Evolutionary conservation across 176 grass and related monocot species (phyloP).

Genomic region (Dactylis glomerata): DNA sequence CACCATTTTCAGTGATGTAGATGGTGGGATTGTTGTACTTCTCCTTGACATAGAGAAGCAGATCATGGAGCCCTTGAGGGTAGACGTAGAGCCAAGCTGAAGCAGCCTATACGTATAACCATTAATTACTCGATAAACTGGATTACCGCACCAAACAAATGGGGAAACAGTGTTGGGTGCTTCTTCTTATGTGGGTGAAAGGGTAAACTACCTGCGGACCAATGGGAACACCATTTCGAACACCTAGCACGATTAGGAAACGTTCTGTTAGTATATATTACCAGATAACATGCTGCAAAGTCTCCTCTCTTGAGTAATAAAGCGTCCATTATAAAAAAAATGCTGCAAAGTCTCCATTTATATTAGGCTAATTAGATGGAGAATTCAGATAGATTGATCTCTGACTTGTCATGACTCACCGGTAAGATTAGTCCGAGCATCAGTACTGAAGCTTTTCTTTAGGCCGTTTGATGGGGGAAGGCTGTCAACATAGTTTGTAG

Average conservation of each 20-base stretch:
- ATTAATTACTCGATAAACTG: background rate
- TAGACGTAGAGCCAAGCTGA: constrained; percentile 50
- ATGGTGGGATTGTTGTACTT: constrained; percentile 58
- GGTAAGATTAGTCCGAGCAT: constrained; percentile 27
- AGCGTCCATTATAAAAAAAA: too few relatives aligned
- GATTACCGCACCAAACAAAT: background rate
- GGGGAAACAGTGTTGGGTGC: too few relatives aligned
- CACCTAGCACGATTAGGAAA: background rate
- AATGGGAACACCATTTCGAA: constrained; percentile 47
- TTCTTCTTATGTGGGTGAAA: background rate
- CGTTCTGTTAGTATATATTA: too few relatives aligned
- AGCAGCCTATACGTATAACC: background rate
- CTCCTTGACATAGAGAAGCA: constrained; percentile 53
- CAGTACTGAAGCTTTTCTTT: constrained; percentile 13
- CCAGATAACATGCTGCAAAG: too few relatives aligned
- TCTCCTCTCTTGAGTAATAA: too few relatives aligned
- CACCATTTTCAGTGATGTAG: constrained; percentile 75
- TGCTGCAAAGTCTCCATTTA: too few relatives aligned
- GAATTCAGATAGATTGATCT: too few relatives aligned
- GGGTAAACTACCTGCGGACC: constrained; percentile 41
- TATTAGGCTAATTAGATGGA: background rate
- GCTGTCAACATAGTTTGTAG: constrained; percentile 20
- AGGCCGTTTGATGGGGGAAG: constrained; percentile 25
- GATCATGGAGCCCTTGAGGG: constrained; percentile 44
- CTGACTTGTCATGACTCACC: background rate